phyloP scores from a whole-genome alignment of 2,329 filamentous ascomycete genomes.

The Trichoderma sp. region DNA sequence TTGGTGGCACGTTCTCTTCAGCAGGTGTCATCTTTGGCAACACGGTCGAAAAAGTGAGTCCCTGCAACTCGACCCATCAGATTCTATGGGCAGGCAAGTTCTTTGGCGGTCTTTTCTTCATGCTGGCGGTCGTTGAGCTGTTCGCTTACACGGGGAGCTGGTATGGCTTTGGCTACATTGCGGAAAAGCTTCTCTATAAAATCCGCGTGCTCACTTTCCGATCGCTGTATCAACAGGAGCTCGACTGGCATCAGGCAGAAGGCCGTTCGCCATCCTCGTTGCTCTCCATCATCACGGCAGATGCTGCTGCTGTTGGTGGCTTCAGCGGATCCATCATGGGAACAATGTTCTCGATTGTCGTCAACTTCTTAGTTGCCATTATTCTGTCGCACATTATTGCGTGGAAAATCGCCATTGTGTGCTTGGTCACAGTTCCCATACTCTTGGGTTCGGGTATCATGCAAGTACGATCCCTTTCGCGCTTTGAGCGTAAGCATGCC shows the following conservation, averaged over 20 bases:
- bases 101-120: slow-evolving; percentile 58
- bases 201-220: slow-evolving; percentile 65
- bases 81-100: slow-evolving; percentile 46
- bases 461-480: slow-evolving; percentile 63
- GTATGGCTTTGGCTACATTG: slow-evolving; percentile 49
- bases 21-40: slow-evolving; percentile 55
- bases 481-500: slow-evolving; percentile 64
- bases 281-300: slow-evolving; percentile 68
- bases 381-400: slow-evolving; percentile 70
- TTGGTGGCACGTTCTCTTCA: slow-evolving; percentile 55
- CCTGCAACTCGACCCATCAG: slow-evolving; percentile 43
- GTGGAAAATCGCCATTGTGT: slow-evolving; percentile 76
- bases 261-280: slow-evolving; percentile 62
- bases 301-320: slow-evolving; percentile 66
- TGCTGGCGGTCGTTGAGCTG: slow-evolving; percentile 50
- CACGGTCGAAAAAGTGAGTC: slow-evolving; percentile 47
- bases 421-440: slow-evolving; percentile 67
- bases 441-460: slow-evolving; percentile 69
- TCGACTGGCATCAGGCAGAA: slow-evolving; percentile 71
- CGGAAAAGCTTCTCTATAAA: slow-evolving; percentile 65
- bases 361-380: slow-evolving; percentile 69
- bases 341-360: slow-evolving; percentile 65
- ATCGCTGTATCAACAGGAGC: slow-evolving; percentile 64
- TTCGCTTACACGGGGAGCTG: slow-evolving; percentile 59
- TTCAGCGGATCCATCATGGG: slow-evolving; percentile 72